phyloP scores from a whole-genome alignment of 169 alveolate genomes.

The Plasmodium malariae region DNA sequence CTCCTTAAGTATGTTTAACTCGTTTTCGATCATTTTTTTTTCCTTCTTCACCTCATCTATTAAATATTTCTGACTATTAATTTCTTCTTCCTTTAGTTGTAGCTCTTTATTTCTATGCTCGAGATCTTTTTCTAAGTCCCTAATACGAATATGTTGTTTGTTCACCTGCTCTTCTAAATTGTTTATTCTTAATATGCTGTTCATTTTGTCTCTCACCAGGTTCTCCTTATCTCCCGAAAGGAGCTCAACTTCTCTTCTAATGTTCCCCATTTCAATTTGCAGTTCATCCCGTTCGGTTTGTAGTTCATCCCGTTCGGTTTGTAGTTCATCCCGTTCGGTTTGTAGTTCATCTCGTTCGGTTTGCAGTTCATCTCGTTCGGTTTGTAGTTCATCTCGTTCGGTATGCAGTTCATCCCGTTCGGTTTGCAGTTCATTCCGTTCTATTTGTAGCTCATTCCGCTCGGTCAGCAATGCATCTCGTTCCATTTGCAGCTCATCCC shows the following conservation, averaged over 20 bases:
- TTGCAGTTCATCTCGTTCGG: neutral
- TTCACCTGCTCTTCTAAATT: slow-evolving; percentile 19
- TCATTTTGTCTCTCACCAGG: slow-evolving; percentile 27
- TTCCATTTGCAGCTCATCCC: neutral
- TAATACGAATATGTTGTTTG: neutral
- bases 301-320: neutral
- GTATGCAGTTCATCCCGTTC: too few species aligned
- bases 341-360: neutral
- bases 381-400: neutral
- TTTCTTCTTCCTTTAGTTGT: neutral
- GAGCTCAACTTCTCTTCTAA: slow-evolving; percentile 2
- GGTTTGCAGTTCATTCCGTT: too few species aligned
- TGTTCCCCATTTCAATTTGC: neutral
- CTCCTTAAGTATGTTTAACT: neutral
- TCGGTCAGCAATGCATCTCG: neutral
- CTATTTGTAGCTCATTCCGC: neutral
- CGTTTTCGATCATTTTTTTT: neutral
- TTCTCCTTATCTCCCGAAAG: slow-evolving; percentile 8
- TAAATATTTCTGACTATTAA: neutral
- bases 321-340: neutral
- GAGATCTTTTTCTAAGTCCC: slow-evolving; percentile 6
- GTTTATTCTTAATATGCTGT: slow-evolving; percentile 22
- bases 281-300: neutral
- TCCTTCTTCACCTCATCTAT: neutral
- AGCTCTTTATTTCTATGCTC: neutral